Base-by-base conservation (phyloP, 148 eudicot species). In the Limonium bicolor region DNA sequence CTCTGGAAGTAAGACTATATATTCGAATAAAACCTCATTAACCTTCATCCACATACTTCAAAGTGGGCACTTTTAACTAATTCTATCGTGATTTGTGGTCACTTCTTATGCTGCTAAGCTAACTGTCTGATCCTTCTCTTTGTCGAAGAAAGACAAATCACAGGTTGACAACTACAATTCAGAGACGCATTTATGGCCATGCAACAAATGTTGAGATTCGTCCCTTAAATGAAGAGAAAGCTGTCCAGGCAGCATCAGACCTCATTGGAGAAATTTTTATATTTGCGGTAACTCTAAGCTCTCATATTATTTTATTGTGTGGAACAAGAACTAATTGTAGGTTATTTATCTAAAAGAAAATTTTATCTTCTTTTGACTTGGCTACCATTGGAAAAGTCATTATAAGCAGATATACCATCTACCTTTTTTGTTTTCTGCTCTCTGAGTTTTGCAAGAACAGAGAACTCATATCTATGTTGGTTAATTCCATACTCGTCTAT, bases 161-260 rank as follows among this genome's bases (percentile, higher is more conserved):
- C 51, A 65, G 92, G 42, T 54, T 83, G 22, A 77, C 92, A 10
- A 88, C 94, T 53, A 83, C 72, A 12, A 27, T 77, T 52, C 97
- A 88, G 74, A 58, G 97, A 46, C 83, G 86, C 44, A 80, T 83
- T 37, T 88, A 88, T 58, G 84, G 84, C 41, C 97, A 72, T 60
- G 94, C 92, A 41, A 83, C 94, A 16, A 79, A 88, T 59, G 94
- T 83, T 49, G 92, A 61, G 61, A 88, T 88, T 53, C 80, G 92
- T 29, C 97, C 97, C 41, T 49, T 88, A 49, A 74, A 88, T 54
- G 94, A 88, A 67, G 94, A 77, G 63, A 88, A 64, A 66, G 96
- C 96, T 57, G 79, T 88, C 62, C 94, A 83, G 68, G 86, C 74
- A 26, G 94, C 97, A 20, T 80, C 71, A 5, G 94, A 83, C 50